A percentile compares a stretch with the other conserved stretches of the same genome.
Evolutionary conservation across 2,329 filamentous ascomycete genomes (phyloP).

Genomic region (Claviceps humidiphila): DNA sequence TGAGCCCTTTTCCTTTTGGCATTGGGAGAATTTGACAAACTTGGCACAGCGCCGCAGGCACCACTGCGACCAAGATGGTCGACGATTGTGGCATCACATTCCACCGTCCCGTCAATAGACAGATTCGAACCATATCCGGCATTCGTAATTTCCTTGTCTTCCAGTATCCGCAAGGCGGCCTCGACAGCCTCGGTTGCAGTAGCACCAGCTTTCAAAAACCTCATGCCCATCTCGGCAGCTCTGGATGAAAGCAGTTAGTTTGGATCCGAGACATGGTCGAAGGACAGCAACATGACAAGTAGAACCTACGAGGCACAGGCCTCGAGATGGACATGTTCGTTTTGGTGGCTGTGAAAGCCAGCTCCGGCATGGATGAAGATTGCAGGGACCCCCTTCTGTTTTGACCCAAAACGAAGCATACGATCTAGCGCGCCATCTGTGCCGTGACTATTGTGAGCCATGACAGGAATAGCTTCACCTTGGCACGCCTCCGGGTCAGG

Average conservation of each 20-base stretch:
- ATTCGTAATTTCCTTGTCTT: slow-evolving; percentile 93
- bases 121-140: slow-evolving; percentile 93
- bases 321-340: slow-evolving; percentile 71
- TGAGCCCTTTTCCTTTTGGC: no score
- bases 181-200: slow-evolving; percentile 82
- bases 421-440: slow-evolving; percentile 30
- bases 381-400: slow-evolving; percentile 39
- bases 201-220: slow-evolving; percentile 62
- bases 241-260: slow-evolving; percentile 28
- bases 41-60: slow-evolving; percentile 78
- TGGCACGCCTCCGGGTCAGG: slow-evolving; percentile 17
- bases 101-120: slow-evolving; percentile 77
- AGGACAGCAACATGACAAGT: not conserved
- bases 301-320: slow-evolving; percentile 72
- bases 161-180: slow-evolving; percentile 72
- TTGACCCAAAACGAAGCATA: slow-evolving; percentile 22
- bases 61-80: slow-evolving; percentile 86
- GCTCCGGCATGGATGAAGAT: slow-evolving; percentile 95
- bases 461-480: slow-evolving; percentile 23
- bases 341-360: slow-evolving; percentile 79
- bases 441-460: slow-evolving; percentile 32
- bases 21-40: slow-evolving; percentile 38
- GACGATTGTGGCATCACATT: slow-evolving; percentile 88
- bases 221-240: slow-evolving; percentile 75
- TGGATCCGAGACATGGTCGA: not conserved